Base-by-base conservation (phyloP, 345 rosid genomes). In the Brassica nigra region DNA sequence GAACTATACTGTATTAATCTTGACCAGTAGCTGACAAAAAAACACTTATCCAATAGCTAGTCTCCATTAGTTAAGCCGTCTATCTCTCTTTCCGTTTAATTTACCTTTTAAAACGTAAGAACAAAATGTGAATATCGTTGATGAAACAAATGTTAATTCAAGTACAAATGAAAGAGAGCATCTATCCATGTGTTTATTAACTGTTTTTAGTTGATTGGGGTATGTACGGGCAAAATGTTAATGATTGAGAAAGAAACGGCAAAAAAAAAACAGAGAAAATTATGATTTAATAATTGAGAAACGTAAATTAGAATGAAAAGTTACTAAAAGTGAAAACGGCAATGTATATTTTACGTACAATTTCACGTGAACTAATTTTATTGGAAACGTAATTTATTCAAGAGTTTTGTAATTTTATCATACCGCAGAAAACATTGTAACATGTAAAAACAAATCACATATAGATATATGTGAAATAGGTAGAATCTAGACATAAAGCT, bases 401-500 rank as follows among this genome's bases (percentile, higher is more conserved):
- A 64, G 47, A 66, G 12, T 30, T 12, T 73, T 27, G 68, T 71
- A 55, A 54, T 27, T 47, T 75, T 63, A 34, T 63, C 2, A 63
- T 62, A 27, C 39, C 73, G 18, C 44, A 67, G 0, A 68, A 58
- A 12, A 10, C 16, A 36, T 9, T 77, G 55, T 62, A 49, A 34
- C 54, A 58, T 66, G 63, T 20, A 18, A 29, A 42, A 8, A 4
- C 18, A 14, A 36, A 10, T 62, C 29, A 42, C 73, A 29, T 55
- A 52, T 49, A 62, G 49, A 58, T 27, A 62, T 80, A 18, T 80
- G 75, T 10, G 58, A 69, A 64, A 80, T 70, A 76, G 80, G 80
- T 65, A 65, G 83, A 80, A 80, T 80, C 80, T 80, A 80, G 83
- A 75, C 62, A 63, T 63, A 69, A 54, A 64, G 63, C 55, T 68